These are phyloP conservation scores for Kuraishia cidri DNA, from an alignment of 805 yeast genomes.

Conservation along the genomic window DNA sequence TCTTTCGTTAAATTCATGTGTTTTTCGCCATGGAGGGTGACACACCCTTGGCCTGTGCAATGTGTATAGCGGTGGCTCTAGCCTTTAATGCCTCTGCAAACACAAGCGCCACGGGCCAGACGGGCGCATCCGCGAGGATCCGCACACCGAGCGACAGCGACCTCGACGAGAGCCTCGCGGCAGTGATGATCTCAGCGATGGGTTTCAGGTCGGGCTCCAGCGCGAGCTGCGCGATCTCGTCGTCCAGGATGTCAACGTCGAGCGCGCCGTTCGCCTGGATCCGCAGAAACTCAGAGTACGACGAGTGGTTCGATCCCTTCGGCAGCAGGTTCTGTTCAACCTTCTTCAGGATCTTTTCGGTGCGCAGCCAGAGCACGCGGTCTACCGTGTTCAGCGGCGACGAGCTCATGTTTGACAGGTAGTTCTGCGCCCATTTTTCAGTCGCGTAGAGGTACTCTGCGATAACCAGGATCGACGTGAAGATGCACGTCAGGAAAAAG, in stretches of 20 bases:
- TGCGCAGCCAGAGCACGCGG: conserved; percentile 55
- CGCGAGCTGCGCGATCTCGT: conserved; percentile 38
- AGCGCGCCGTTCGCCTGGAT: conserved; percentile 52
- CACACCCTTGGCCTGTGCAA: not conserved
- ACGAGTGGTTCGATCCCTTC: conserved; percentile 36
- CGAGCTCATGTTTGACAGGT: conserved; percentile 13
- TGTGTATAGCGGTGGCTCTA: conserved; percentile 36
- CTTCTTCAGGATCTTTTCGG: conserved; percentile 49
- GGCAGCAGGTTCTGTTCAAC: conserved; percentile 53
- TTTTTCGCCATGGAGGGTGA: too few relatives aligned
- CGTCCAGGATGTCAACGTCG: conserved; percentile 39
- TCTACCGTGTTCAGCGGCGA: conserved; percentile 27
- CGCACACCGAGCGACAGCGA: conserved; percentile 64
- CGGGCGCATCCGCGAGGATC: conserved; percentile 76
- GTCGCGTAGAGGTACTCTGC: conserved; percentile 52
- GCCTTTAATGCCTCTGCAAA: conserved; percentile 75
- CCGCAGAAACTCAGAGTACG: conserved; percentile 50
- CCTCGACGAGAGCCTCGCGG: conserved; percentile 43
- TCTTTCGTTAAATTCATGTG: too few relatives aligned
- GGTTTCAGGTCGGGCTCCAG: conserved; percentile 36
- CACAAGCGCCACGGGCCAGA: conserved; percentile 75
- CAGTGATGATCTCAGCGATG: conserved; percentile 33
- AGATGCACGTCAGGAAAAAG: conserved; percentile 63
- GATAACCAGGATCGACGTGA: conserved; percentile 50
- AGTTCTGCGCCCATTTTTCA: conserved; percentile 41